A percentile compares a stretch with the other conserved stretches of the same genome.
Conservation (phyloP, 2,329 filamentous ascomycete species). For the Macroventuria anomochaeta region DNA sequence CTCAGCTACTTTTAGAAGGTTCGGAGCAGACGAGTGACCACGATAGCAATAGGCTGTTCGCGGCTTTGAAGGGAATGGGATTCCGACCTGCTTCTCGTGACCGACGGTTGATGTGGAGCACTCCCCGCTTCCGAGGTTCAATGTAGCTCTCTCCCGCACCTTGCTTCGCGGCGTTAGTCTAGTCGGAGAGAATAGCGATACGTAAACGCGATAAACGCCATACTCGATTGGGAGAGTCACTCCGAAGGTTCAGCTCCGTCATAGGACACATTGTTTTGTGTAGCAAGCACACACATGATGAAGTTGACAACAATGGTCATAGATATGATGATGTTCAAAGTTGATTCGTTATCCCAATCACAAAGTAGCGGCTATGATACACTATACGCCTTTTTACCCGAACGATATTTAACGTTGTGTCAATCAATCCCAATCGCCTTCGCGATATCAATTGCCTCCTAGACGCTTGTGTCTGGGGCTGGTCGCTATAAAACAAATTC, state of each 20-base stretch:
- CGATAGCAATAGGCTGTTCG: constrained; percentile 15
- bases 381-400: constrained; percentile 35
- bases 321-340: constrained; percentile 10
- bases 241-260: constrained; percentile 5
- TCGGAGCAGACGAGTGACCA: constrained; percentile 3
- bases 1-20: constrained; percentile 10
- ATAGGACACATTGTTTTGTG: background rate
- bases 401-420: constrained; percentile 33
- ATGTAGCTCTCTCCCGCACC: constrained; percentile 1
- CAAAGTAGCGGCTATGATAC: constrained; percentile 39
- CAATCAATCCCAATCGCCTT: constrained; percentile 31
- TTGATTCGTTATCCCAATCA: constrained; percentile 22
- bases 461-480: constrained; percentile 21
- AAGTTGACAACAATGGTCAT: background rate
- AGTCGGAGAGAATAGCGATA: constrained; percentile 10
- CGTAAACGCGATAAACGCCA: constrained; percentile 14
- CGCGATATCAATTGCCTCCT: constrained; percentile 19
- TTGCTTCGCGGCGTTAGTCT: constrained; percentile 1
- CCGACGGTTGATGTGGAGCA: constrained; percentile 21
- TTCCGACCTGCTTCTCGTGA: constrained; percentile 20
- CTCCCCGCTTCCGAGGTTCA: constrained; percentile 22
- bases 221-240: constrained; percentile 2
- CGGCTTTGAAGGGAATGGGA: constrained; percentile 25
- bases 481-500: constrained; percentile 9
- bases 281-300: background rate